Evolutionary conservation across 2,329 filamentous ascomycete species (phyloP).

Genomic region (Stromatinia cepivora): DNA sequence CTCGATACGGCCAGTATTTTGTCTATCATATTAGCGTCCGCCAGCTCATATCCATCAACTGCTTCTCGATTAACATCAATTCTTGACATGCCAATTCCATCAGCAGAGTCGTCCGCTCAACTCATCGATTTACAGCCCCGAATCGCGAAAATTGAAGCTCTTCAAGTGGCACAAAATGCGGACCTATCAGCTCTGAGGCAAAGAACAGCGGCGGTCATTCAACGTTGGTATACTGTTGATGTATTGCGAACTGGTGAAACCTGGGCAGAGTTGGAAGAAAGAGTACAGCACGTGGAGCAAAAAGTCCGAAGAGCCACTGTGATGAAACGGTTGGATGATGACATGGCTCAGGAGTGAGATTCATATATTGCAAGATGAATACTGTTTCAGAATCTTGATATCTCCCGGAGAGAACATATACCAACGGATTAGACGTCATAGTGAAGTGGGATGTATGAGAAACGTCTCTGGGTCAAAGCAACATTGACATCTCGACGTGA

Average conservation of each 20-base stretch:
- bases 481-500: background rate
- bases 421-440: background rate
- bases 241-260: constrained; percentile 38
- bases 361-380: constrained; percentile 31
- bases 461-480: constrained; percentile 3
- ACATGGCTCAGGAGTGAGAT: constrained; percentile 27
- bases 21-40: constrained; percentile 40
- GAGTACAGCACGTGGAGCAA: constrained; percentile 38
- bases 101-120: constrained; percentile 37
- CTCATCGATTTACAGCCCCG: constrained; percentile 40
- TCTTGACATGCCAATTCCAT: constrained; percentile 39
- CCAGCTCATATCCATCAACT: constrained; percentile 39
- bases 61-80: constrained; percentile 41
- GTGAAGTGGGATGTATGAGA: constrained; percentile 6
- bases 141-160: constrained; percentile 37
- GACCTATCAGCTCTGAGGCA: constrained; percentile 39
- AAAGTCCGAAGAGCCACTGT: constrained; percentile 32
- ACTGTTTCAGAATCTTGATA: background rate
- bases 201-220: constrained; percentile 37
- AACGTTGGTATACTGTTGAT: constrained; percentile 40
- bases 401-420: background rate
- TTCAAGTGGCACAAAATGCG: constrained; percentile 38
- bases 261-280: constrained; percentile 40
- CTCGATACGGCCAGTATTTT: constrained; percentile 35
- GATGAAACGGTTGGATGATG: constrained; percentile 32